Evolutionary conservation across 371 early-diverging fungal species (phyloP).

Genomic region (Mucor saturninus): DNA sequence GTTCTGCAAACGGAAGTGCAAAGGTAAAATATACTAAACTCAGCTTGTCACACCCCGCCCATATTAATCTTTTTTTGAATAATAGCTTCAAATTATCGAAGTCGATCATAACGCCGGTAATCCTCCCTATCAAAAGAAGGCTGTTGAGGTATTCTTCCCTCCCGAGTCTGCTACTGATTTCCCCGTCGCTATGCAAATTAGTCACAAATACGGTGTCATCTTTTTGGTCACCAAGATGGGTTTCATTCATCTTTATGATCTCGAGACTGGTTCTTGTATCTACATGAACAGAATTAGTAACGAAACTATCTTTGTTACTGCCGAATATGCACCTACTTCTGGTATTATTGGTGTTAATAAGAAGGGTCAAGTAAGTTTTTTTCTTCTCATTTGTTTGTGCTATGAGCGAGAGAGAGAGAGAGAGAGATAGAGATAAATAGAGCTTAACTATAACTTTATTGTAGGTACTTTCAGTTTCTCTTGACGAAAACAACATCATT

Average conservation of each 20-base stretch:
- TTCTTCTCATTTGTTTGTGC: too few relatives aligned
- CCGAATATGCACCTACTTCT: conserved; percentile 83
- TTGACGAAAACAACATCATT: conserved; percentile 88
- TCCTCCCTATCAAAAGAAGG: conserved; percentile 88
- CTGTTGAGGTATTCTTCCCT: conserved; percentile 95
- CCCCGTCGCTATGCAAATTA: conserved; percentile 97
- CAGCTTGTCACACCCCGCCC: not conserved
- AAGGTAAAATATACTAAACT: conserved; percentile 63
- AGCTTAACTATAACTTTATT: not conserved
- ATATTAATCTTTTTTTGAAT: conserved; percentile 1
- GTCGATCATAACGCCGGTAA: conserved; percentile 94
- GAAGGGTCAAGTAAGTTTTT: conserved; percentile 83
- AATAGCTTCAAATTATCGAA: conserved; percentile 93
- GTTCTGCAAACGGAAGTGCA: conserved; percentile 74
- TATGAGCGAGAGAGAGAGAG: not conserved
- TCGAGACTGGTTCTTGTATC: conserved; percentile 91
- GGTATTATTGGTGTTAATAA: conserved; percentile 96
- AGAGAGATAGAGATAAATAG: not conserved
- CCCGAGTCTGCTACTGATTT: conserved; percentile 93
- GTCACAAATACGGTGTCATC: conserved; percentile 88
- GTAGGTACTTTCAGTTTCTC: conserved; percentile 88
- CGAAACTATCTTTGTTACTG: conserved; percentile 96
- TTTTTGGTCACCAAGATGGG: conserved; percentile 97
- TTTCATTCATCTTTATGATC: conserved; percentile 95
- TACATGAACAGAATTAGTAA: conserved; percentile 96